These are phyloP conservation scores for Lenwebbia sp. DNA, from an alignment of 345 rosid species.

Conservation along the genomic window DNA sequence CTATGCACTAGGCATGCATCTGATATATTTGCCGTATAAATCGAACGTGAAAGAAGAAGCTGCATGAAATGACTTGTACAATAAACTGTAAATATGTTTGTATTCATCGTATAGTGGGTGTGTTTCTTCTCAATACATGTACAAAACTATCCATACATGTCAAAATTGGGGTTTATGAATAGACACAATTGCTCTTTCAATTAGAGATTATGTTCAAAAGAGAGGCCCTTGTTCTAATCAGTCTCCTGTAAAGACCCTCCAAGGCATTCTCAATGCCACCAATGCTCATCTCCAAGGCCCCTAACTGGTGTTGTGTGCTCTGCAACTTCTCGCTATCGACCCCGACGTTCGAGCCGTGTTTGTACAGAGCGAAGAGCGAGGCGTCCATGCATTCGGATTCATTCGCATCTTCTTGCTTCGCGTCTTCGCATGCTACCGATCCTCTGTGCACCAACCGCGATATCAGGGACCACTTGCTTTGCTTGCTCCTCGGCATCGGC, in stretches of 20 bases:
- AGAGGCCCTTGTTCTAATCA: constrained; percentile 58
- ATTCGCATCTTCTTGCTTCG: constrained; percentile 18
- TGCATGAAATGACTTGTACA: not conserved
- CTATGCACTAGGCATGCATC: not conserved
- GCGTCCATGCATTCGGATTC: constrained; percentile 37
- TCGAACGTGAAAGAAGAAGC: not conserved
- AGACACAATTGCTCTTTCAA: not conserved
- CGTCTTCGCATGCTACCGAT: constrained; percentile 14
- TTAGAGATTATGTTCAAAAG: constrained; percentile 60
- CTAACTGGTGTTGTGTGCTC: constrained; percentile 23
- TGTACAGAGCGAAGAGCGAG: constrained; percentile 7
- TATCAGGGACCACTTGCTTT: constrained; percentile 32
- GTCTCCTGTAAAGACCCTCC: constrained; percentile 41
- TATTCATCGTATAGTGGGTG: not conserved
- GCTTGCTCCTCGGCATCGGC: constrained; percentile 9
- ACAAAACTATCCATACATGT: not conserved
- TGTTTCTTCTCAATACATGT: not conserved
- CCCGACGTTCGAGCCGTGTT: not conserved
- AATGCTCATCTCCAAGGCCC: constrained; percentile 29
- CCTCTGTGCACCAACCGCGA: constrained; percentile 33
- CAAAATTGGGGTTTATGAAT: not conserved
- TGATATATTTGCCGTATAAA: not conserved
- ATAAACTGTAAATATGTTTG: not conserved
- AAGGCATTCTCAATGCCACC: constrained; percentile 40
- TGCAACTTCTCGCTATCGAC: constrained; percentile 5